phyloP scores from a whole-genome alignment of 1,284 basidiomycete genomes.

The Naganishia sp. region DNA sequence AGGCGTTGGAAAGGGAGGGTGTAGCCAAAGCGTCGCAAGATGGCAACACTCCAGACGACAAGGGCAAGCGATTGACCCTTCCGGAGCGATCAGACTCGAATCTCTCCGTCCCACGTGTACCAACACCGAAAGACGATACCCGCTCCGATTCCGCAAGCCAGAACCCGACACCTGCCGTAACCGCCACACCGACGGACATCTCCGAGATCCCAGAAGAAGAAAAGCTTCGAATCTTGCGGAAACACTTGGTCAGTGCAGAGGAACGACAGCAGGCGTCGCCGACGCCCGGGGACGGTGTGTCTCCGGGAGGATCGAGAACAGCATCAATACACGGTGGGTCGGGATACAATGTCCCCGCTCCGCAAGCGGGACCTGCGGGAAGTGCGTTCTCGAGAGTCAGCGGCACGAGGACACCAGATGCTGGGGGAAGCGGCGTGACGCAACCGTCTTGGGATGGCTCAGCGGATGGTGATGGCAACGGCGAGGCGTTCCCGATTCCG shows the following conservation, averaged over 20 bases:
- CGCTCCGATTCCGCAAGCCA: background rate
- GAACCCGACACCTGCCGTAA: background rate
- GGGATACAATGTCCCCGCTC: slow-evolving; percentile 36
- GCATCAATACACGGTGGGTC: slow-evolving; percentile 36
- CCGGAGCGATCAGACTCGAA: background rate
- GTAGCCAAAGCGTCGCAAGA: slow-evolving; percentile 1
- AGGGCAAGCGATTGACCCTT: slow-evolving; percentile 1
- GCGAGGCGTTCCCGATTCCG: slow-evolving; percentile 74
- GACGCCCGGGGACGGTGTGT: slow-evolving; percentile 27
- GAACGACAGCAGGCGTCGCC: slow-evolving; percentile 57
- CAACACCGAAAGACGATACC: background rate
- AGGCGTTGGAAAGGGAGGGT: slow-evolving; percentile 18
- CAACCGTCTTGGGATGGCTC: slow-evolving; percentile 26
- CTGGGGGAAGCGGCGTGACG: slow-evolving; percentile 19
- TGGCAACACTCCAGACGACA: background rate
- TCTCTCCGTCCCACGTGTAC: slow-evolving; percentile 4
- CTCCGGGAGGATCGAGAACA: slow-evolving; percentile 15
- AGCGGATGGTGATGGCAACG: slow-evolving; percentile 55
- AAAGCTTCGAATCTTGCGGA: slow-evolving; percentile 74
- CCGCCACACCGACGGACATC: slow-evolving; percentile 36
- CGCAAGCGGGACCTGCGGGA: slow-evolving; percentile 39
- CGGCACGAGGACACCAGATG: slow-evolving; percentile 13
- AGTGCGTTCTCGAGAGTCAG: slow-evolving; percentile 11
- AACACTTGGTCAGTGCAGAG: slow-evolving; percentile 75
- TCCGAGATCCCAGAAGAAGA: slow-evolving; percentile 65